Evolutionary conservation across 2,329 filamentous ascomycete species (phyloP).

Genomic region (Cladosporium colombiae): DNA sequence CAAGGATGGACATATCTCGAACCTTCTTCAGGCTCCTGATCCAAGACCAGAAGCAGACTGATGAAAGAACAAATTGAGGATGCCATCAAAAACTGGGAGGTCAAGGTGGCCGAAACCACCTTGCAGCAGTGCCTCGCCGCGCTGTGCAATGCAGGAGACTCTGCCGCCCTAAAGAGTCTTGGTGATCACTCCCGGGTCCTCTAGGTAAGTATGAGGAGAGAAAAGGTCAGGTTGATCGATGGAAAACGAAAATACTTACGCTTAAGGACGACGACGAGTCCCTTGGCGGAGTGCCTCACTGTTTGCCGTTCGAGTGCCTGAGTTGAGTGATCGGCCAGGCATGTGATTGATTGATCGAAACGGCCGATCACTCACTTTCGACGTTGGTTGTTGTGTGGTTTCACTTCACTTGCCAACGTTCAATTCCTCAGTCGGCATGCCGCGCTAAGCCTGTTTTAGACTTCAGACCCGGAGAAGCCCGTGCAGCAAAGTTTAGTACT

Average conservation of each 20-base stretch:
- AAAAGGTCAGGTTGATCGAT: background rate
- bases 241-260: background rate
- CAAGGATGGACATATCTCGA: too few relatives aligned
- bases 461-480: background rate
- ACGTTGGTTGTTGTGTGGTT: background rate
- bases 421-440: background rate
- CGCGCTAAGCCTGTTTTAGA: background rate
- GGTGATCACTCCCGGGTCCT: conserved; percentile 16
- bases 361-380: background rate
- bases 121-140: conserved; percentile 15
- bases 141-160: conserved; percentile 24
- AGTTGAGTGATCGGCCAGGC: background rate
- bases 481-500: background rate
- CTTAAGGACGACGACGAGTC: background rate
- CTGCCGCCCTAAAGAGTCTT: conserved; percentile 10
- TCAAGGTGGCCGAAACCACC: conserved; percentile 13
- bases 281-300: background rate
- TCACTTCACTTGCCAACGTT: background rate
- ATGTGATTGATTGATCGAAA: background rate
- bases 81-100: conserved; percentile 13
- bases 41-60: conserved; percentile 6
- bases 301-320: background rate
- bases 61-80: background rate
- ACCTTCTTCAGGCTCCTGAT: conserved; percentile 7
- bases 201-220: conserved; percentile 17